Percentiles rank a stretch among this genome's conserved stretches.
Conservation (phyloP, 306 rosid genomes). For the Quillaja saponaria region DNA sequence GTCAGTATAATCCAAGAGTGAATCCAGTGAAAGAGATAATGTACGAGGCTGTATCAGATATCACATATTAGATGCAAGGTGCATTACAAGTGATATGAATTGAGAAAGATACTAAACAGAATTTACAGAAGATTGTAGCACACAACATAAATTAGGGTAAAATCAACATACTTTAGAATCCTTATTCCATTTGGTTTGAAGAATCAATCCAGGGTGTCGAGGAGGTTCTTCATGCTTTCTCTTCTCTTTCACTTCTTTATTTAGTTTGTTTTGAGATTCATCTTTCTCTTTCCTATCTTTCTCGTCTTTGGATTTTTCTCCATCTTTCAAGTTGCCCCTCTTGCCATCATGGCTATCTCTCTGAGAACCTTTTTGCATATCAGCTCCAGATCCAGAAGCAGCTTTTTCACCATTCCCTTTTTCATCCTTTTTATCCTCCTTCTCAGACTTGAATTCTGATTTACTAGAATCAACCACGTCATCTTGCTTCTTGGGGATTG, state of each 20-base stretch:
- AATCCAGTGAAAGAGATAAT: conserved; percentile 74
- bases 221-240: conserved; percentile 88
- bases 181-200: conserved; percentile 64
- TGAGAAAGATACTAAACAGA: background rate
- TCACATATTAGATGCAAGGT: conserved; percentile 10
- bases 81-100: background rate
- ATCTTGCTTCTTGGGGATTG: conserved; percentile 38
- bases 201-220: conserved; percentile 86
- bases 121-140: background rate
- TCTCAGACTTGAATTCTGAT: conserved; percentile 41
- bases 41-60: conserved; percentile 68
- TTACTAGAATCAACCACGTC: conserved; percentile 38
- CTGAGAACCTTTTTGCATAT: conserved; percentile 48
- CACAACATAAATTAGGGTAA: conserved; percentile 7
- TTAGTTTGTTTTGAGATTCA: conserved; percentile 65
- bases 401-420: conserved; percentile 48
- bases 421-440: conserved; percentile 56
- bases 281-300: conserved; percentile 59
- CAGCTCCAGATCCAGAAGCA: conserved; percentile 41
- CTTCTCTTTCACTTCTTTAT: conserved; percentile 71
- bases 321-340: conserved; percentile 56
- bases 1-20: conserved; percentile 83
- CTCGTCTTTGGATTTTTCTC: conserved; percentile 66
- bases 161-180: conserved; percentile 73
- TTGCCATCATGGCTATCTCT: conserved; percentile 44